phyloP scores from a whole-genome alignment of 768 basidiomycete species.

The Tricholoma saponaceum region DNA sequence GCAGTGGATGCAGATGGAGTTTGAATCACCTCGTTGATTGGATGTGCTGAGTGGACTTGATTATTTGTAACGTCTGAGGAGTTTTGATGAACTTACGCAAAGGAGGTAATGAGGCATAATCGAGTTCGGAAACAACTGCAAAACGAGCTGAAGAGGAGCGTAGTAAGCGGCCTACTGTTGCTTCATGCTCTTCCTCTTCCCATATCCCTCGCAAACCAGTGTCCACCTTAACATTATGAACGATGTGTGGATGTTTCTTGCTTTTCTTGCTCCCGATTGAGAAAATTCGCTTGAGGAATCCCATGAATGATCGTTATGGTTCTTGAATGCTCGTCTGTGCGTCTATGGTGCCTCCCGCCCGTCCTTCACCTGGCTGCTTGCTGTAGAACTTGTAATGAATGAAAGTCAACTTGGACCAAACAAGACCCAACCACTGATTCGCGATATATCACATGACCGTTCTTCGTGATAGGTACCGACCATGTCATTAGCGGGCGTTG shows the following conservation, averaged over 20 bases:
- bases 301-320: conserved; percentile 38
- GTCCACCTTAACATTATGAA: conserved; percentile 19
- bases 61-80: not conserved
- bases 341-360: conserved; percentile 6
- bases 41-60: conserved; percentile 45
- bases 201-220: conserved; percentile 10
- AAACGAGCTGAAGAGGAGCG: conserved; percentile 72
- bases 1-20: conserved; percentile 46
- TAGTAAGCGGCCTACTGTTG: conserved; percentile 47
- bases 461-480: too few species aligned
- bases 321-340: conserved; percentile 3
- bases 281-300: conserved; percentile 66
- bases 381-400: too few species aligned
- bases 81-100: conserved; percentile 50
- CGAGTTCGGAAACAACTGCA: conserved; percentile 50
- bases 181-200: conserved; percentile 51
- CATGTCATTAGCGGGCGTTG: too few species aligned
- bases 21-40: conserved; percentile 54
- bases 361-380: conserved; percentile 11
- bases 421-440: conserved; percentile 9
- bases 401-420: conserved; percentile 36
- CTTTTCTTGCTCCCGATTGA: conserved; percentile 65
- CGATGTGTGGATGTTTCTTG: conserved; percentile 33
- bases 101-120: conserved; percentile 58
- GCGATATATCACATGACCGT: conserved; percentile 29